Percentiles rank a stretch among this genome's conserved stretches.
These are phyloP conservation scores for Rhizoclosmatium sp. DNA, from an alignment of 192 early-diverging fungal species.

Conservation along the genomic window DNA sequence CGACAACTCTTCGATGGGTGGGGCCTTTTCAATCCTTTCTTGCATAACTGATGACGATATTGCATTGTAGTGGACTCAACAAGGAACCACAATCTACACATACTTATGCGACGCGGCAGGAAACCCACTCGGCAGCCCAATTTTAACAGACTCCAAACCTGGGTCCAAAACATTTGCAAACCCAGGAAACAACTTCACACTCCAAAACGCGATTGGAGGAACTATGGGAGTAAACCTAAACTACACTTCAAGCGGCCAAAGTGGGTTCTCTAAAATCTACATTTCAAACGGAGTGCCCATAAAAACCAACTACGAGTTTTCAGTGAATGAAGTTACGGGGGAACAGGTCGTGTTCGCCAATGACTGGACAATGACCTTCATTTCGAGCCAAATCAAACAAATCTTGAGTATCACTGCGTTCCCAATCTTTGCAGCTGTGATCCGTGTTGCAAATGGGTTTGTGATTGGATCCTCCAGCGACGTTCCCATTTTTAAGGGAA, in stretches of 20 bases:
- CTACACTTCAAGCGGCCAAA: neutral
- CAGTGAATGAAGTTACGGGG: neutral
- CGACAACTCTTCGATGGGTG: too few species aligned
- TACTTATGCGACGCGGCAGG: neutral
- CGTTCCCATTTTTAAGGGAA: neutral
- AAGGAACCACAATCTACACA: neutral
- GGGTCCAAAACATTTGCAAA: neutral
- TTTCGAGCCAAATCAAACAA: neutral
- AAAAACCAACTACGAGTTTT: neutral
- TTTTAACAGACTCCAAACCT: neutral
- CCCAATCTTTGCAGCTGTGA: neutral
- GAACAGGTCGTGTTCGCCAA: neutral
- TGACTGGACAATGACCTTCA: neutral
- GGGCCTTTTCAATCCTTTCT: too few species aligned
- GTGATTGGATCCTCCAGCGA: neutral
- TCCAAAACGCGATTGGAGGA: neutral
- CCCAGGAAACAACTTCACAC: neutral
- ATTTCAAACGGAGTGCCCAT: neutral
- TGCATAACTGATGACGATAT: too few species aligned
- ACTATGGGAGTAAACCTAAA: neutral
- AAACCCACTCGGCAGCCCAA: neutral
- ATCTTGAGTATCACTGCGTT: neutral
- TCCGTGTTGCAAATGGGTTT: neutral
- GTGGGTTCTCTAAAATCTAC: neutral
- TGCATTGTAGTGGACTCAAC: neutral